Evolutionary conservation across 495 filamentous ascomycete species (phyloP).

Genomic region (Penicillium argentinense): DNA sequence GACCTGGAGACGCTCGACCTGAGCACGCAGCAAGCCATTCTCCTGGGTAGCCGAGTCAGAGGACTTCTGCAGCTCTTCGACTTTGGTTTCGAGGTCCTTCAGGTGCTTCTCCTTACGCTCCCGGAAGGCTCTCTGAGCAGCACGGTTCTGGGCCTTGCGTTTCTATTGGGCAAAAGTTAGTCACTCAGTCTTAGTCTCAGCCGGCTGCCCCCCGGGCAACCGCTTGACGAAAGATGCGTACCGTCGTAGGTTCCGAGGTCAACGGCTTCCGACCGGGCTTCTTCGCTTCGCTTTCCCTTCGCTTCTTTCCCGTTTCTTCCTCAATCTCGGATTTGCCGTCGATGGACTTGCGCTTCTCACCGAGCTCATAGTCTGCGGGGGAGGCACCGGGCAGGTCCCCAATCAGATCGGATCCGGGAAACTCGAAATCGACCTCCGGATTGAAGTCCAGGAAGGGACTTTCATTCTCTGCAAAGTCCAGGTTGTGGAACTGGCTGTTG

Average conservation of each 20-base stretch:
- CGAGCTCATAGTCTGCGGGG: slow-evolving; percentile 50
- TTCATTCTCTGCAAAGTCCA: slow-evolving; percentile 58
- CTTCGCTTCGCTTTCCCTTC: slow-evolving; percentile 81
- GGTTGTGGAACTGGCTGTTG: slow-evolving; percentile 42
- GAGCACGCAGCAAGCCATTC: slow-evolving; percentile 77
- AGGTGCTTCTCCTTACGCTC: slow-evolving; percentile 98
- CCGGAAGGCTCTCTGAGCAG: slow-evolving; percentile 93
- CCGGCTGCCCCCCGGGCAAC: too few species aligned
- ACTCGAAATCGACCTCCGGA: slow-evolving; percentile 70
- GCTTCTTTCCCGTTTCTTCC: slow-evolving; percentile 70
- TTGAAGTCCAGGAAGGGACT: slow-evolving; percentile 85
- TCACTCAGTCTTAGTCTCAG: slow-evolving; percentile 4
- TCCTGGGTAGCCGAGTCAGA: slow-evolving; percentile 83
- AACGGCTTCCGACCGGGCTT: slow-evolving; percentile 96
- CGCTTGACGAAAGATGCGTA: slow-evolving; percentile 48
- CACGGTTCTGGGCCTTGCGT: slow-evolving; percentile 97
- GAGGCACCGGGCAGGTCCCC: slow-evolving; percentile 65
- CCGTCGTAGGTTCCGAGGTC: slow-evolving; percentile 92
- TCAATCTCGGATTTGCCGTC: slow-evolving; percentile 68
- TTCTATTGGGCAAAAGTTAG: slow-evolving; percentile 71
- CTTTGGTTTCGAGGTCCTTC: slow-evolving; percentile 93
- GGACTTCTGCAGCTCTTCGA: slow-evolving; percentile 84
- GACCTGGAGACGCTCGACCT: slow-evolving; percentile 82
- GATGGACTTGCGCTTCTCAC: slow-evolving; percentile 78
- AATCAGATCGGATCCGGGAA: slow-evolving; percentile 64